These are phyloP conservation scores for Aspergillus glaucus DNA, from an alignment of 2,329 filamentous ascomycete genomes.

Conservation along the genomic window DNA sequence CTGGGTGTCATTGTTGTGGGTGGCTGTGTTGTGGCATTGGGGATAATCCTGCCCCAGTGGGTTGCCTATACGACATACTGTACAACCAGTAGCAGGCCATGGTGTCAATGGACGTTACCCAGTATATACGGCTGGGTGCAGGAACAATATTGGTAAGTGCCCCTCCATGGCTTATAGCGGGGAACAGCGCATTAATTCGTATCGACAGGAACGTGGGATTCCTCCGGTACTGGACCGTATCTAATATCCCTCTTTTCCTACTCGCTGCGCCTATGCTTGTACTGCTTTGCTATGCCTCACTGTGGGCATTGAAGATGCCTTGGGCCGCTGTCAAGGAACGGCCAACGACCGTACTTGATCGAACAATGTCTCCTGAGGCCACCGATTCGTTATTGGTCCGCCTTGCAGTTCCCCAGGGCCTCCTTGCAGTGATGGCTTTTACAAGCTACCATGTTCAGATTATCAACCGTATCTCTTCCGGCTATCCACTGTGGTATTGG, in stretches of 20 bases:
- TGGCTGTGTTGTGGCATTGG: slow-evolving; percentile 61
- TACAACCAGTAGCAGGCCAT: slow-evolving; percentile 48
- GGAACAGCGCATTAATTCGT: slow-evolving; percentile 8
- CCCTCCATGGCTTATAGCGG: background rate
- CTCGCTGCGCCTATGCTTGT: slow-evolving; percentile 72
- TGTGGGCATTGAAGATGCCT: slow-evolving; percentile 34
- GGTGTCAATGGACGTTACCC: slow-evolving; percentile 68
- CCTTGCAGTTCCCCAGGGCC: slow-evolving; percentile 65
- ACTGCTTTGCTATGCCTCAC: slow-evolving; percentile 59
- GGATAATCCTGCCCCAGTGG: slow-evolving; percentile 65
- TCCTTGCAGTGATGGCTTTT: slow-evolving; percentile 65
- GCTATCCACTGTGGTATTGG: slow-evolving; percentile 84
- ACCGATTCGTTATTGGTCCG: slow-evolving; percentile 37
- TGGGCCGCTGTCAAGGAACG: slow-evolving; percentile 12
- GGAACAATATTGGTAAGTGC: slow-evolving; percentile 73
- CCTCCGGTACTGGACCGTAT: slow-evolving; percentile 80
- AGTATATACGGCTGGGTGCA: slow-evolving; percentile 93
- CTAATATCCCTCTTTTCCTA: slow-evolving; percentile 81
- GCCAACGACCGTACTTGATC: slow-evolving; percentile 6
- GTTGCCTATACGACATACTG: slow-evolving; percentile 72
- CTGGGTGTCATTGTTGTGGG: slow-evolving; percentile 57
- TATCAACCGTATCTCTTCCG: slow-evolving; percentile 80
- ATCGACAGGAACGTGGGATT: slow-evolving; percentile 72
- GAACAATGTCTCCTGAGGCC: slow-evolving; percentile 11
- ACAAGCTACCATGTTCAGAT: slow-evolving; percentile 91